Evolutionary conservation across 169 alveolate genomes (phyloP).

Genomic region (Plasmodium relictum): DNA sequence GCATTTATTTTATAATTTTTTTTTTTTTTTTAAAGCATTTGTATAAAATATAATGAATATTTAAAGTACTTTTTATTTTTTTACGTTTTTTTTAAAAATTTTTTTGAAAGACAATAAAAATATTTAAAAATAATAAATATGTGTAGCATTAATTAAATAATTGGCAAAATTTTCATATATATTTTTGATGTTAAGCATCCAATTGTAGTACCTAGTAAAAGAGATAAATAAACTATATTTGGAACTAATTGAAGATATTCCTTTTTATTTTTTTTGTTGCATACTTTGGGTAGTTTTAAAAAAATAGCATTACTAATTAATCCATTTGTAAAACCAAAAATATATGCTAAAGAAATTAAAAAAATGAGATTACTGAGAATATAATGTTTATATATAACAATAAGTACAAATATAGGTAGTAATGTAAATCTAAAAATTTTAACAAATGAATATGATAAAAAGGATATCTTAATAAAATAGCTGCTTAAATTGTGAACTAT

Average conservation of each 20-base stretch:
- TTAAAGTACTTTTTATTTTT: too few species aligned
- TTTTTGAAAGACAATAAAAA: too few species aligned
- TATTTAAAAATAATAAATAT: too few species aligned
- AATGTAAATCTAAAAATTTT: slow-evolving; percentile 4
- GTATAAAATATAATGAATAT: too few species aligned
- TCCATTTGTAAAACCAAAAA: slow-evolving; percentile 31
- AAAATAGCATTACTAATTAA: slow-evolving; percentile 14
- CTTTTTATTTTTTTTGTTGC: slow-evolving; percentile 13
- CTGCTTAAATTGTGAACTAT: slow-evolving; percentile 15
- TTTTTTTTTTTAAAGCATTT: too few species aligned
- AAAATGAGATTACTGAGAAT: neutral
- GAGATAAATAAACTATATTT: slow-evolving; percentile 37
- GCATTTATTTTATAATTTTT: too few species aligned
- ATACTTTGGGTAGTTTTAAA: slow-evolving; percentile 16
- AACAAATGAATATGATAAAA: neutral
- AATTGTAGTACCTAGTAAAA: slow-evolving; percentile 19
- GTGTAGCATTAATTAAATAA: neutral
- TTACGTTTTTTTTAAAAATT: too few species aligned
- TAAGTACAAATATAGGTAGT: slow-evolving; percentile 16
- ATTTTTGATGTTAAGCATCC: slow-evolving; percentile 15
- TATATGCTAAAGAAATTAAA: slow-evolving; percentile 11
- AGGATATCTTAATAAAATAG: slow-evolving; percentile 13
- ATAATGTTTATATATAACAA: slow-evolving; percentile 8
- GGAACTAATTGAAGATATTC: slow-evolving; percentile 30
- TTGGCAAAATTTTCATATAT: slow-evolving; percentile 7